Conservation (phyloP, 768 basidiomycete genomes). For the Artomyces pyxidatus region DNA sequence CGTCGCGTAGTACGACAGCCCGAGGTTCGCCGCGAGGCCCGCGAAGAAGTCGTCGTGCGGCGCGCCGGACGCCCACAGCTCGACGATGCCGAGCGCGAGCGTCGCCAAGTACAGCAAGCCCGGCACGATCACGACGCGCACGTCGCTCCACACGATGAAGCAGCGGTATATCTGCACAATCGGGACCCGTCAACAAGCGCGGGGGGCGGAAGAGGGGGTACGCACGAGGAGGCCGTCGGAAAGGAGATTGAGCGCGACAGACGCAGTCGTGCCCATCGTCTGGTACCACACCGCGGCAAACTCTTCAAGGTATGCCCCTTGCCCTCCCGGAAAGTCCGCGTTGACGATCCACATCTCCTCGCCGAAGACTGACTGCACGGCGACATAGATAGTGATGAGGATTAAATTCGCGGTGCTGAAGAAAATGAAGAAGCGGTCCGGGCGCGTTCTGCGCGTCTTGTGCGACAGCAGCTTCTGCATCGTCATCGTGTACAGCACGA, state of each 20-base stretch:
- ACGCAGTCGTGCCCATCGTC: not conserved
- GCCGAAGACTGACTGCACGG: constrained; percentile 23
- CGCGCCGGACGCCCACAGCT: constrained; percentile 5
- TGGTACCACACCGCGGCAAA: constrained; percentile 9
- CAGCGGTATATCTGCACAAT: constrained; percentile 30
- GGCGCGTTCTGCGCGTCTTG: constrained; percentile 4
- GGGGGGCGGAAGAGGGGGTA: not conserved
- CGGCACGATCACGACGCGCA: constrained; percentile 8
- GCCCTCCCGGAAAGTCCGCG: constrained; percentile 25
- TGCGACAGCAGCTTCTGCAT: constrained; percentile 14
- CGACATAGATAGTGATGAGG: constrained; percentile 26
- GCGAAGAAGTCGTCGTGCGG: constrained; percentile 9
- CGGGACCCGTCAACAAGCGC: not conserved
- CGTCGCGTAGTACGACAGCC: constrained; percentile 1
- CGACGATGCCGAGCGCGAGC: constrained; percentile 10
- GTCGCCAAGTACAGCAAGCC: constrained; percentile 11
- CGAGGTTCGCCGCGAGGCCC: constrained; percentile 2
- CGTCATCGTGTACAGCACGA: constrained; percentile 20
- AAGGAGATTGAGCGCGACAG: constrained; percentile 15
- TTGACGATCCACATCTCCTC: constrained; percentile 31
- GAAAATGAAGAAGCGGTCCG: constrained; percentile 14
- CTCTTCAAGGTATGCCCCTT: constrained; percentile 22
- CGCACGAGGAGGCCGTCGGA: constrained; percentile 34
- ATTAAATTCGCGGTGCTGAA: constrained; percentile 22
- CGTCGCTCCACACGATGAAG: constrained; percentile 24